Base-by-base conservation (phyloP, 1,284 basidiomycete genomes). In the Trichosporon asahii region DNA sequence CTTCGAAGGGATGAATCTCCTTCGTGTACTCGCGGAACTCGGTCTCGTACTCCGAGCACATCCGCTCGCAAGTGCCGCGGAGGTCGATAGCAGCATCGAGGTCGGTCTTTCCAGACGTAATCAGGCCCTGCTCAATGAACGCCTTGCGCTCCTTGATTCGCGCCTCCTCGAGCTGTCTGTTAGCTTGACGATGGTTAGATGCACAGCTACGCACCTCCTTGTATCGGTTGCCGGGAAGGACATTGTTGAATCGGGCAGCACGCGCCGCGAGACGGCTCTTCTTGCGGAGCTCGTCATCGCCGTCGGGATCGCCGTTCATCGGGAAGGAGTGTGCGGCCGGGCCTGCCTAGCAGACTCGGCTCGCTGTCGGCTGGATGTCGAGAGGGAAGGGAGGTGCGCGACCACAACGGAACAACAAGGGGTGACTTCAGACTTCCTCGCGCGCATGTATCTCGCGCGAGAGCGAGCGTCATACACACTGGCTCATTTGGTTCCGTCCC, bases 1-100 rank as follows among this genome's bases (percentile, higher is more conserved):
- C 87, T 85, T 98, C 96, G 86, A 91, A 91, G 72, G 90, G 89
- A 76, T 93, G 90, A 1, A 98, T 86, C 77, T 95, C 93, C 78
- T 93, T 92, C 78, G 96, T 93, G 70, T 90, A 88, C 81, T 98
- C 94, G 61, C 96, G 88, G 76, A 94, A 88, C 80, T 96, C 94
- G 23, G 91, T 87, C 83, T 99, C 96, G 77, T 93, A 96, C 66
- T 91, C 90, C 5, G 94, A 93, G 81, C 96, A 98, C 94, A 98
- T 98, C 73, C 92, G 90, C 83, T 87, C 85, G 79, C 96, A 98
- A 1, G 93, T 95, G 21, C 96, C 96, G 14, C 92, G 88, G 77
- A 98, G 90, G 35, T 90, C 91, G 68, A 95, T 92, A 2, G 96
- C 95, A 72, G 95, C 90, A 72, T 91, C 91, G 7, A 98, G 87